Base-by-base conservation (phyloP, 2,329 filamentous ascomycete species). In the Aureobasidium zeae region DNA sequence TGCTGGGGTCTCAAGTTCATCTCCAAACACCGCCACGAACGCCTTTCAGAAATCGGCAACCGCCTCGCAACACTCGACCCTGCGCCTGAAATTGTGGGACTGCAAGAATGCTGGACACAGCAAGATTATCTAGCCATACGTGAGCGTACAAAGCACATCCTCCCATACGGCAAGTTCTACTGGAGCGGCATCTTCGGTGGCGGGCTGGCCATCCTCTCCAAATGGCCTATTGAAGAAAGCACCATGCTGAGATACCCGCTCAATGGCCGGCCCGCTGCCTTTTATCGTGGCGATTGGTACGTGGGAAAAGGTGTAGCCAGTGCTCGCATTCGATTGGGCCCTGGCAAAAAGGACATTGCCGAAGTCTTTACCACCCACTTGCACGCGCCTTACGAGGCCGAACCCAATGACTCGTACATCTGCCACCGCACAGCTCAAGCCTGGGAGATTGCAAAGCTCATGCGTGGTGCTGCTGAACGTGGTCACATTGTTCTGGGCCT, bases 1-100 rank as follows among this genome's bases (percentile, higher is more conserved):
- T 95, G 87, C 76, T 96, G 91, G 89, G 91, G 91, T 39, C 78
- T 96, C 49, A 89, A 93, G 57, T 86, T 79, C 67, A 73, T 96
- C 57, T 81, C 88, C 39, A 80, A 81, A 52, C 76, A 84, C 53
- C 85, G 88, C 52, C 69, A 74, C 51, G 81, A 83, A 55, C 85
- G 91, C 31, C 74, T 96, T 38, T 65, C 73, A 21, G 85, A 94
- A 61, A 95, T 96, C 57, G 89, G 86, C 43, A 79, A 75, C 51
- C 83, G 83, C 51, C 74, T 96, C 50, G 82, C 86, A 51, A 63
- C 70, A 30, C 72, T 77, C 46, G 66, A 73, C 13, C 84, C 84
- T 1, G 61, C 73, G 8, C 86, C 88, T 20, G 75, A 93, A 49
- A 88, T 95, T 55, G 86, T 95, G 49, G 86, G 83, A n/a, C 71